Base-by-base conservation (phyloP, 371 early-diverging fungal genomes). In the Coemansia sp. region DNA sequence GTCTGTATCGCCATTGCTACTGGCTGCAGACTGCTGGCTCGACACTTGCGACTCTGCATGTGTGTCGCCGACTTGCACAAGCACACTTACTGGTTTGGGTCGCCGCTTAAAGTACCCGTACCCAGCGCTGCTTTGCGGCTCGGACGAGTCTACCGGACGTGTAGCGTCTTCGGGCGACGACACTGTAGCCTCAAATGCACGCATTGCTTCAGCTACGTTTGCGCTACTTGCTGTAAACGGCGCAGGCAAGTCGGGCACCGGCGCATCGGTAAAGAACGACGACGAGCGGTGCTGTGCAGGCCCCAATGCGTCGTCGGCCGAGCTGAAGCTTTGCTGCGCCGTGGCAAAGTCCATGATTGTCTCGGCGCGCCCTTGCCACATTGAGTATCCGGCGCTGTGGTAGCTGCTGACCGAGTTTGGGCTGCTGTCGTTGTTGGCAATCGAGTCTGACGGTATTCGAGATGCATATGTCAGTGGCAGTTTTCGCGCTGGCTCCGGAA, bases 311-410 rank as follows among this genome's bases (percentile, higher is more conserved):
- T 67, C 75, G 11, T 74, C 75, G 4, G 42, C 61, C 26, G 76
- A 76, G 62, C 76, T 76, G 8, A 76, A 59, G 64, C 76, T 76
- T 64, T 76, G 76, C 26, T 76, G 64, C 3, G 76, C 76, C 1
- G 76, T 76, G 47, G 76, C 73, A 55, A 67, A 76, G 61, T 76
- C 76, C 74, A 71, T 62, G 22, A 72, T 65, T 0, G 76, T 76
- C 47, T 76, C 76, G 2, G 72, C 76, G 31, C 68, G 67, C 29
- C 74, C 76, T 10, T 64, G 60, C 76, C 76, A 76, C 50, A 57
- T 39, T 10, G 76, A 76, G 54, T 68, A 72, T 3, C 73, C 72
- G 6, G 76, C 73, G 62, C 76, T 76, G 55, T 76, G 76, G 63
- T 76, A 76, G 72, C 76, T 76, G 65, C 76, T 76, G 29, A 52